Evolutionary conservation across 2,329 filamentous ascomycete species (phyloP), one percentile per base, ranked within the genome.

Genomic region (Paraphaeosphaeria sporulosa): DNA sequence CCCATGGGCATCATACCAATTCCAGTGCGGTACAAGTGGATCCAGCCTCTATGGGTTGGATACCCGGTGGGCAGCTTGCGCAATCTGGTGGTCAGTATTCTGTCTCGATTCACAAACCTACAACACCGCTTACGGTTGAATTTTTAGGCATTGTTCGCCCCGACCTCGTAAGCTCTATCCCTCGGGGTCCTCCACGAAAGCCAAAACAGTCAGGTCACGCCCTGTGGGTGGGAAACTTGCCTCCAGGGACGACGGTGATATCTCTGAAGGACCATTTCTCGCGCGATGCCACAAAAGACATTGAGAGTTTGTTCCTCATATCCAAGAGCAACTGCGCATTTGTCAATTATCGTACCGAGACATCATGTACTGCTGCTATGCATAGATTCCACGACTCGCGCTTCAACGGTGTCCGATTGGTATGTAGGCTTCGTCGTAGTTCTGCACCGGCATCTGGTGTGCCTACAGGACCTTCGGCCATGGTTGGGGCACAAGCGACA

Each of bases 301-400:
- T 98, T 23, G 91, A 97, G 74, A 97, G 93, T 49, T 82, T 98
- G 0, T 97, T 98, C 67, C 81, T 98, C 38, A 98, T 98, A 43
- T 94, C 94, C 0, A 97, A 97, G 77, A 97, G 94, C 76, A 97
- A 97, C 74, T 98, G 94, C 72, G 94, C 94, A 0, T 98, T 98
- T 80, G 93, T 96, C 65, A 98, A 98, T 73, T 98, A 96, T 76
- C 91, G 89, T 64, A 90, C 92, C 53, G 93, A 97, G 70, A 80
- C 83, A 3, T 87, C 88, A 5, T 97, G 93, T 73, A 80, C 86
- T 7, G 84, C 86, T 9, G 94, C 94, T 0, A 92, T 97, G 81
- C 85, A 88, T 48, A 89, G 92, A 66, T 90, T 98, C 47, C 93
- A 98, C 76, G 94, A 98, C 71, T 96, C 93, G 1, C 89, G 90